Evolutionary conservation across 192 early-diverging fungal genomes (phyloP).

Genomic region (Coemansia sp.): DNA sequence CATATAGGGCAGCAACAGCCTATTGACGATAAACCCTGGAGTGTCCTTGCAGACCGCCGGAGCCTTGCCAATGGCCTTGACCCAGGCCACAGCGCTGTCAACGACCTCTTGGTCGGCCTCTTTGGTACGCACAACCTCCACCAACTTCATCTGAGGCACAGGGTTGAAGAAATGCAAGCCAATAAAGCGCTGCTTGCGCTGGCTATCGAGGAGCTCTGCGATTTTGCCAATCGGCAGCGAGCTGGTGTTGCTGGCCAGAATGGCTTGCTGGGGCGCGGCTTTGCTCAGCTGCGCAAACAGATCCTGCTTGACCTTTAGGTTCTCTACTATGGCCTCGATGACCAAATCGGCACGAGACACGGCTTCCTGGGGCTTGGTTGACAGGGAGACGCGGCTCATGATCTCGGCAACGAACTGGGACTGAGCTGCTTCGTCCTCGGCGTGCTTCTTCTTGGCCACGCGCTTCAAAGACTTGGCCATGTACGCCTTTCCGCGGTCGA

Average conservation of each 20-base stretch:
- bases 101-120: conserved; percentile 62
- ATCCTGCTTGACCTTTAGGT: conserved; percentile 81
- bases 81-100: conserved; percentile 64
- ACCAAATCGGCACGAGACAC: conserved; percentile 72
- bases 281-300: conserved; percentile 74
- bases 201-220: conserved; percentile 59
- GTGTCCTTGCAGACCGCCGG: conserved; percentile 96
- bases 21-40: conserved; percentile 96
- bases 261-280: conserved; percentile 65
- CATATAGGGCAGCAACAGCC: conserved; percentile 93
- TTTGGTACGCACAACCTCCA: conserved; percentile 83
- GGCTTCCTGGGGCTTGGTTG: conserved; percentile 64
- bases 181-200: conserved; percentile 62
- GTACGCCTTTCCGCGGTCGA: conserved; percentile 78
- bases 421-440: conserved; percentile 65
- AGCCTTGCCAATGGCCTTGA: conserved; percentile 76
- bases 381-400: conserved; percentile 62
- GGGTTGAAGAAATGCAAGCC: conserved; percentile 99
- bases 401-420: conserved; percentile 69
- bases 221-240: conserved; percentile 85
- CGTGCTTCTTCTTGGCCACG: conserved; percentile 86
- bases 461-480: conserved; percentile 82
- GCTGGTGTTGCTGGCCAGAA: conserved; percentile 93
- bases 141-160: conserved; percentile 97
- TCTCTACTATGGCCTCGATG: conserved; percentile 97